phyloP scores from a whole-genome alignment of 805 yeast genomes.

The Candida corydali region DNA sequence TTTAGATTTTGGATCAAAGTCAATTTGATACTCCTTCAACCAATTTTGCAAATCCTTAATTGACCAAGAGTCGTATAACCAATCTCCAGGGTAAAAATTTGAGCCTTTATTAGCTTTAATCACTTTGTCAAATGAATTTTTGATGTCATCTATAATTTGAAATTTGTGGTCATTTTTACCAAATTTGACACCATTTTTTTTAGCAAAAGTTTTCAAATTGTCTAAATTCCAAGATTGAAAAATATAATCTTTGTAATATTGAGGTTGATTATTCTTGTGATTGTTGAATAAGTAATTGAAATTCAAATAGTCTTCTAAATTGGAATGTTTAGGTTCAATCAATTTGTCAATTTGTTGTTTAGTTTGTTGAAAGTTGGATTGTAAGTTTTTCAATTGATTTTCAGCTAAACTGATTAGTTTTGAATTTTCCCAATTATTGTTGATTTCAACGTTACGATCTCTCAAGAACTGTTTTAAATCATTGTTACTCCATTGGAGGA shows the following conservation, averaged over 20 bases:
- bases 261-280: constrained; percentile 6
- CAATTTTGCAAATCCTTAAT: constrained; percentile 44
- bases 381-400: constrained; percentile 21
- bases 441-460: constrained; percentile 22
- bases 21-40: constrained; percentile 43
- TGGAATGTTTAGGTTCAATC: constrained; percentile 2
- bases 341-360: constrained; percentile 4
- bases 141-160: constrained; percentile 38
- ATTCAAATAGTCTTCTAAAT: constrained; percentile 8
- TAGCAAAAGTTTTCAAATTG: constrained; percentile 28
- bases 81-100: constrained; percentile 47
- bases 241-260: constrained; percentile 36
- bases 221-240: constrained; percentile 43
- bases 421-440: constrained; percentile 14
- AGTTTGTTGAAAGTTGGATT: constrained; percentile 2
- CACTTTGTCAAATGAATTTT: constrained; percentile 37
- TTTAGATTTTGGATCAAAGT: constrained; percentile 28
- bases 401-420: constrained; percentile 23
- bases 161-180: constrained; percentile 27
- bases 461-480: constrained; percentile 25
- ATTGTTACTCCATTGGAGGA: constrained; percentile 12
- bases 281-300: constrained; percentile 3
- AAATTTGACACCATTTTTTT: constrained; percentile 24
- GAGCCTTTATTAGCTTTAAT: constrained; percentile 31
- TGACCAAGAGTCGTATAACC: constrained; percentile 54